Base-by-base conservation (phyloP, 495 filamentous ascomycete genomes). In the Cairneyella variabilis region DNA sequence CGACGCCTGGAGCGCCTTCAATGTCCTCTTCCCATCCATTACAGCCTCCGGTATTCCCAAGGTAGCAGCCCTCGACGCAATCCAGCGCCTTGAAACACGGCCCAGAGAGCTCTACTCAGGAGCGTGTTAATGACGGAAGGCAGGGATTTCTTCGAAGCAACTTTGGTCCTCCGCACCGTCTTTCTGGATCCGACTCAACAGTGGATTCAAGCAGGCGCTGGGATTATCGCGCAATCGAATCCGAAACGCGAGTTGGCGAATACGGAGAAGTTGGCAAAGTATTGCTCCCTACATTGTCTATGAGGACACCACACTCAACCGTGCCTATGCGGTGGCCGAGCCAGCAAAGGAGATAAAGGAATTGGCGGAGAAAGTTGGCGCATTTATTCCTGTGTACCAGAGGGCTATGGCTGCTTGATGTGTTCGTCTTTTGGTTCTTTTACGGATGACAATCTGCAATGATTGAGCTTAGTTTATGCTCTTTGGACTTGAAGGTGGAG, bases 131-230 rank as follows among this genome's bases (percentile, higher is more conserved):
- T 50, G 30, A 16, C 50, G 8, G 53, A 55, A 4, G 32, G 22
- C 2, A 18, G 28, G 3, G n/a, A n/a, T n/a, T 50, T 50, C 44
- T 51, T 56, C 23, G 53, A 50, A 32, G 53, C 53, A 3, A 50
- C 45, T 0, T 26, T 56, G 32, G 23, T 23, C n/a, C 53, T 56
- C 26, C 30, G 53, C 8, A 56, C 36, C n/a, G 38, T 49, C 5
- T 50, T 56, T 27, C 53, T 50, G 16, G 53, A 56, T 44, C 9
- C 20, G n/a, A 30, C 12, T 20, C 32, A 30, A 6, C 14, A 18
- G 12, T 56, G 53, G 53, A 23, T 56, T 25, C 53, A 56, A 38
- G 53, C 53, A 26, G 53, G 53, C 16, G 45, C 53, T 20, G 53
- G 46, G 3, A 30, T 56, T 18, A 50, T 50, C 27, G 44, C 28